A percentile compares a stretch with the other conserved stretches of the same genome.
These are phyloP conservation scores for Raffaelea arxii DNA, from an alignment of 2,329 filamentous ascomycete species.

Conservation along the genomic window DNA sequence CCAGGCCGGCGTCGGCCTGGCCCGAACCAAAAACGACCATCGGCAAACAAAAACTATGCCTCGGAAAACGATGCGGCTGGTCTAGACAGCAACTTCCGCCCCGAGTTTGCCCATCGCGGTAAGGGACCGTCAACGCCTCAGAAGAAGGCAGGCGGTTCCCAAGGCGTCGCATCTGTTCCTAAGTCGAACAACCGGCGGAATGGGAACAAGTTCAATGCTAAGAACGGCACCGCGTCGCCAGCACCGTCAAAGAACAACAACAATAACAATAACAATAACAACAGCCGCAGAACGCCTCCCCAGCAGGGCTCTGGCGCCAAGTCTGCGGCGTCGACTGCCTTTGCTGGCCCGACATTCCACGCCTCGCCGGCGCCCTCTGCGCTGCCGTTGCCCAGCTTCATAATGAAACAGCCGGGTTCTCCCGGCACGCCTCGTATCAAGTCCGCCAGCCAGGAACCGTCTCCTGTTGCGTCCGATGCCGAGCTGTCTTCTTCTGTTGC, in stretches of 20 bases:
- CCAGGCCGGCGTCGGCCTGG: constrained; percentile 31
- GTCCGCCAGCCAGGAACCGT: constrained; percentile 33
- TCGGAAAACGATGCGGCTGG: constrained; percentile 44
- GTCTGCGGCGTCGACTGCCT: constrained; percentile 45
- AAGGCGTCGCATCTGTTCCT: background rate
- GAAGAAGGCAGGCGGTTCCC: constrained; percentile 11
- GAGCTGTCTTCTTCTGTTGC: constrained; percentile 34
- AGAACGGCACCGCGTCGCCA: too few relatives aligned
- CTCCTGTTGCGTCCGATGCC: constrained; percentile 42
- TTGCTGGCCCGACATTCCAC: constrained; percentile 91
- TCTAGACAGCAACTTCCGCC: constrained; percentile 23
- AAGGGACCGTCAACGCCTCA: constrained; percentile 8
- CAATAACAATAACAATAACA: constrained; percentile 17
- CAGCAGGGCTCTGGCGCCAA: constrained; percentile 33
- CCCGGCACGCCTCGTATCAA: constrained; percentile 51
- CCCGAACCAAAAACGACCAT: constrained; percentile 24
- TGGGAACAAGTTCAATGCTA: too few relatives aligned
- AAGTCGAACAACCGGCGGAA: too few relatives aligned
- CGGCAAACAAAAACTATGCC: constrained; percentile 44
- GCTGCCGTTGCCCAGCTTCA: constrained; percentile 83
- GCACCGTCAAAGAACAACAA: constrained; percentile 17
- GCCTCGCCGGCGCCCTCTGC: constrained; percentile 86
- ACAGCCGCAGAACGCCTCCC: constrained; percentile 22
- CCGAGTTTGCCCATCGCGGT: constrained; percentile 16
- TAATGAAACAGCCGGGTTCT: constrained; percentile 52